Base-by-base conservation (phyloP, 1,284 basidiomycete genomes). In the Melampsora larici-populina region DNA sequence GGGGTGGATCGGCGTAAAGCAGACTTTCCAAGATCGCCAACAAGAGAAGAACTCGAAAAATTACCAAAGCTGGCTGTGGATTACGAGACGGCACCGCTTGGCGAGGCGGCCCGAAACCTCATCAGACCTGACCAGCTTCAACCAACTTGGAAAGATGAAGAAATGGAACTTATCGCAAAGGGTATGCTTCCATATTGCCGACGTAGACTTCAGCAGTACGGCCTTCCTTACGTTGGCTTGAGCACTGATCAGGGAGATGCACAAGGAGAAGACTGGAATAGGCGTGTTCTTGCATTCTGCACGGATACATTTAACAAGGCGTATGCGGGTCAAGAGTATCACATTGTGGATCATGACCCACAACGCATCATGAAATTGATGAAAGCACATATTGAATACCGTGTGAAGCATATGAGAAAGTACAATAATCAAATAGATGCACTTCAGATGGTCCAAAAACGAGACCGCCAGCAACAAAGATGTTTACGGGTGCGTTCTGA, bases 21-120 rank as follows among this genome's bases (percentile, higher is more conserved):
- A 21, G 68, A 18, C 29, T 70, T 70, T 36, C 68, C 68, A 49
- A 31, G 49, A 33, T 70, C 68, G 26, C 68, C 68, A 4, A 55
- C 68, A 18, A 18, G n/a, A 21, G 68, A 70, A 70, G 49, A 70
- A 33, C 68, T 69, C 18, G 24, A 51, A 48, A 49, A 51, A 17
- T n/a, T 69, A 31, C 67, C 67, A 11, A 33, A 29, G n/a, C 55
- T 70, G 68, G 29, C 1, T 31, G 40, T 43, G 40, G 40, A 43
- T 43, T 43, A 43, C 40, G 48, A 17, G 7, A 55, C 33, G 33
- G 36, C 29, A 33, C 24, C 48, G 4, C n/a, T 70, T 17, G 6
- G 31, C 43, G 29, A 24, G 18, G 51, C 68, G 2, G 68, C 68
- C 17, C 48, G 21, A 46, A 21, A 26, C 26, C 64, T 66, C 64